Evolutionary conservation across 2,329 filamentous ascomycete species (phyloP).

Genomic region (Achaetomium macrosporum): DNA sequence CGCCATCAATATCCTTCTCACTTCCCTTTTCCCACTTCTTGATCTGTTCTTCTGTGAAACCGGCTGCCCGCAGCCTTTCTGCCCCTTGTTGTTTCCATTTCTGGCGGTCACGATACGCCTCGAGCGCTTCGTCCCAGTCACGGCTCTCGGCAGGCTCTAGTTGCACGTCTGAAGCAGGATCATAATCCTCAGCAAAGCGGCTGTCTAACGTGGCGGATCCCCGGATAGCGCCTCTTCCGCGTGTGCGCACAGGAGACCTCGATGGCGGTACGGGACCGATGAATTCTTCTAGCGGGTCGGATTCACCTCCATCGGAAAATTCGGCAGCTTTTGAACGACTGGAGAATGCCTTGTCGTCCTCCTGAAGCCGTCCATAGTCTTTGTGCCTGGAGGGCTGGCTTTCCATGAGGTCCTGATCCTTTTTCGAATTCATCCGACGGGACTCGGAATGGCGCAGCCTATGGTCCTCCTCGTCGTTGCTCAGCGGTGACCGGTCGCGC

Average conservation of each 20-base stretch:
- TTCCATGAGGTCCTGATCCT: slow-evolving; percentile 14
- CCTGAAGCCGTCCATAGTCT: slow-evolving; percentile 11
- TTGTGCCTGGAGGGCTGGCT: slow-evolving; percentile 12
- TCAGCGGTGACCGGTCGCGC: slow-evolving; percentile 21
- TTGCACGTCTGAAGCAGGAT: slow-evolving; percentile 51
- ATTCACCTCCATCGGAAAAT: slow-evolving; percentile 38
- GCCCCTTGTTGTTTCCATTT: slow-evolving; percentile 71
- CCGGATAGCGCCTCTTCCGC: slow-evolving; percentile 64
- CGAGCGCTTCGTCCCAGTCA: slow-evolving; percentile 75
- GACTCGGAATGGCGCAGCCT: slow-evolving; percentile 14
- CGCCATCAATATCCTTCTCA: slow-evolving; percentile 56
- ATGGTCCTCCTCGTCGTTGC: slow-evolving; percentile 13
- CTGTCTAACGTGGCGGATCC: slow-evolving; percentile 66
- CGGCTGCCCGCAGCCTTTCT: slow-evolving; percentile 67
- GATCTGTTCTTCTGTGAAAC: slow-evolving; percentile 71
- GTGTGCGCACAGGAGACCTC: slow-evolving; percentile 48
- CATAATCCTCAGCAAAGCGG: slow-evolving; percentile 66
- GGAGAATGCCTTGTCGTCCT: slow-evolving; percentile 12
- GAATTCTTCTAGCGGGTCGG: slow-evolving; percentile 68
- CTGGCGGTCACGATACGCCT: slow-evolving; percentile 72
- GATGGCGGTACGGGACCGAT: slow-evolving; percentile 66
- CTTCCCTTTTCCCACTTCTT: slow-evolving; percentile 62
- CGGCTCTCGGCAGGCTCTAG: slow-evolving; percentile 48
- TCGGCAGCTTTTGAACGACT: neutral
- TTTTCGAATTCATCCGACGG: slow-evolving; percentile 10